phyloP scores from a whole-genome alignment of 2,329 filamentous ascomycete species.

The Epichloe coenophiala region DNA sequence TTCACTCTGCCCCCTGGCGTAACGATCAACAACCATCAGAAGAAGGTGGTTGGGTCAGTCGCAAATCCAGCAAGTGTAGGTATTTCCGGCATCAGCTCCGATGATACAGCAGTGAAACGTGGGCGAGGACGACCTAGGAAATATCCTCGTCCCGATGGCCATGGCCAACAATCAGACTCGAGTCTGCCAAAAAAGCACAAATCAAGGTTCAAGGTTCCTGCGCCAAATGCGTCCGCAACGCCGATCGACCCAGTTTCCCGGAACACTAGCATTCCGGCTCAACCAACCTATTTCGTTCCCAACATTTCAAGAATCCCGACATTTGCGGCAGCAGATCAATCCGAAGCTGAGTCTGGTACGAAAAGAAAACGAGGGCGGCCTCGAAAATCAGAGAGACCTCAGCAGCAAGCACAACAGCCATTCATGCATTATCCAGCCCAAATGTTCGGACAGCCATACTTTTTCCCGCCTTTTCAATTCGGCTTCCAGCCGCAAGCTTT shows the following conservation, averaged over 20 bases:
- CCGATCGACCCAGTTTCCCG: background rate
- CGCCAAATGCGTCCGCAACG: background rate
- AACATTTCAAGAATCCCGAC: background rate
- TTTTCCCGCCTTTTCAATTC: constrained; percentile 1
- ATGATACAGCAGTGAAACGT: background rate
- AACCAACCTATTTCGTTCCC: background rate
- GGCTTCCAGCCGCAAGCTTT: constrained; percentile 3
- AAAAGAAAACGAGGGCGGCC: constrained; percentile 6
- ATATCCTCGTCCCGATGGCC: background rate
- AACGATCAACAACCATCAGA: background rate
- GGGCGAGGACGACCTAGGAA: constrained; percentile 2
- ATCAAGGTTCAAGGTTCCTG: background rate
- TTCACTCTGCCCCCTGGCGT: constrained; percentile 4
- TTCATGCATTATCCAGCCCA: background rate
- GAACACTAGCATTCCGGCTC: background rate
- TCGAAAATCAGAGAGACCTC: constrained; percentile 2
- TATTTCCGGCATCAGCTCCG: background rate
- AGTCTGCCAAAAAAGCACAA: background rate
- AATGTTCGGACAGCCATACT: constrained; percentile 3
- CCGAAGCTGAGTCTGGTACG: background rate
- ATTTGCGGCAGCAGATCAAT: background rate
- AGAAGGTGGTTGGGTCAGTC: background rate
- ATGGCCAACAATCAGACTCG: background rate
- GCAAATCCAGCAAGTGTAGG: background rate
- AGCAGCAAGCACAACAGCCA: background rate